Evolutionary conservation across 2,329 filamentous ascomycete genomes (phyloP).

Genomic region (Endothia cerciana): DNA sequence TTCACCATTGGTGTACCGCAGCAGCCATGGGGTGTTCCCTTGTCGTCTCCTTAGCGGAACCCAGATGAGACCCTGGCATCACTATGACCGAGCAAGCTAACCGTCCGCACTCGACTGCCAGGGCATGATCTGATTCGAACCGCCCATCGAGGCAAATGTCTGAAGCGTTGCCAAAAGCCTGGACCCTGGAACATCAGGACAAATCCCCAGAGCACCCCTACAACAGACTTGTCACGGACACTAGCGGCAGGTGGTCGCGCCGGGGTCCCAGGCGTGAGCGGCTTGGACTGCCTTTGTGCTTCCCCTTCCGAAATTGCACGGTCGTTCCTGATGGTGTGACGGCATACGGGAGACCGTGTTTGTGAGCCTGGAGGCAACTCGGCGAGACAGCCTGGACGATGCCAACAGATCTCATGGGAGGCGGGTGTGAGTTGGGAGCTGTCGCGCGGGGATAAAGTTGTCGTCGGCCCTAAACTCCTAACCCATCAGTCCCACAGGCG

Average conservation of each 20-base stretch:
- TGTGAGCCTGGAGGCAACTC: slow-evolving; percentile 2
- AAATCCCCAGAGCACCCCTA: background rate
- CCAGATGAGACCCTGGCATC: slow-evolving; percentile 1
- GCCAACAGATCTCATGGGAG: background rate
- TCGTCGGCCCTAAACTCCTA: background rate
- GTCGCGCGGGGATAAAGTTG: background rate
- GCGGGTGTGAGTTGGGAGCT: background rate
- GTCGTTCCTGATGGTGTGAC: slow-evolving; percentile 17
- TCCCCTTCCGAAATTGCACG: background rate
- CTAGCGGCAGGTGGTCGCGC: background rate
- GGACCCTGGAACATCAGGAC: slow-evolving; percentile 1
- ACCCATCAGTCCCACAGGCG: slow-evolving; percentile 7
- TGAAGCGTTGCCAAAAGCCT: slow-evolving; percentile 10
- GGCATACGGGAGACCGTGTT: slow-evolving; percentile 13
- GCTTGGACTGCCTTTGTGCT: background rate
- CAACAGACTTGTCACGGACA: background rate
- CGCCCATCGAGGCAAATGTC: slow-evolving; percentile 15
- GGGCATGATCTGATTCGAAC: slow-evolving; percentile 19
- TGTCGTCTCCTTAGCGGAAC: background rate
- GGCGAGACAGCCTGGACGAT: background rate
- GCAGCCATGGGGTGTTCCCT: slow-evolving; percentile 1
- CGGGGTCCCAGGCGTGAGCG: background rate
- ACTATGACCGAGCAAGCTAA: background rate
- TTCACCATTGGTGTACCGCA: slow-evolving; percentile 4
- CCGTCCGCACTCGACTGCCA: too few species aligned